Base-by-base conservation (phyloP, 225 moss, liverwort and hornwort genomes). In the Rhytidiadelphus loreus region DNA sequence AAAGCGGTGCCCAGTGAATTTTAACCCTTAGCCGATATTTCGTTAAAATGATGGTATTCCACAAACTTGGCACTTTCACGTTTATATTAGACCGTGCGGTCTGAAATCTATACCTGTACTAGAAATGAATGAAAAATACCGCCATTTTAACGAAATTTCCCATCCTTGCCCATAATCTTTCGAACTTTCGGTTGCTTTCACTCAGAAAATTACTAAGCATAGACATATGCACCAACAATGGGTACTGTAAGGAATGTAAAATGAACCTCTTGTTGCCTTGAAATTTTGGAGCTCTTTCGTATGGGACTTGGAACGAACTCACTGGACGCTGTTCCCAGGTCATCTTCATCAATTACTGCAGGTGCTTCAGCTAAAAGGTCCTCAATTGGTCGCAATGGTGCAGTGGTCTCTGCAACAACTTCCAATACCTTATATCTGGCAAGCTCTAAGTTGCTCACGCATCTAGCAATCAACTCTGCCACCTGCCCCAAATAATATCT, bases 391-490 rank as follows among this genome's bases (percentile, higher is more conserved):
- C 93, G 96, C 75, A 95, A 83, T 72, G 94, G 95, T 85, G 96
- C 95, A 48, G 93, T 94, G 71, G 96, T 95, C 91, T 96, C 96
- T 68, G 97, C 97, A 43, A 98, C 87, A 73, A 58, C 93, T 90
- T 98, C 96, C 88, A 97, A 80, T 43, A 96, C 87, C 88, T 96
- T 98, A 72, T 92, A 88, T 82, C 86, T 89, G 76, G 96, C 90
- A 58, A 96, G 94, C 66, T 93, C 90, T 87, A 95, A 89, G 87
- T 98, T 96, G 92, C 90, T 94, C 63, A 93, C 95, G 83, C 94
- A 91, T 83, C 89, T 86, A 69, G 89, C 95, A 86, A 98, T 96
- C 85, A 98, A 92, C 91, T 96, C 96, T 75, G 96, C 96, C 77
- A 96, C 93, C 96, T 98, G 93, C 81, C 82, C 83, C 86, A 80